Base-by-base conservation (phyloP, 495 filamentous ascomycete species). In the Neurospora sp. region DNA sequence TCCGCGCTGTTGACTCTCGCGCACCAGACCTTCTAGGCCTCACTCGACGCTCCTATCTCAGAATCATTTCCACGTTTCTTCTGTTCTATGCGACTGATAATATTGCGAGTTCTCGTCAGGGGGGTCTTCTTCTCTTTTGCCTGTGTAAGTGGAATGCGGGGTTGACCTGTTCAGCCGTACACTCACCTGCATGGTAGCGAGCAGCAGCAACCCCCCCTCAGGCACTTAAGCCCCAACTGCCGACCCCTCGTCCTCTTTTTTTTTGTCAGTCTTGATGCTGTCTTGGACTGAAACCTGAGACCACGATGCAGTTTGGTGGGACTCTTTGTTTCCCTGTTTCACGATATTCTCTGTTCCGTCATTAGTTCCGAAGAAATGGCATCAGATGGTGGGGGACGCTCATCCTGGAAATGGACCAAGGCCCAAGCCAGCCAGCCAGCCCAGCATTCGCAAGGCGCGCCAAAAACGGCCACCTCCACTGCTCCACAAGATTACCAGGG, bases 401-500 rank as follows among this genome's bases (percentile, higher is more conserved):
- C 53, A 65, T 35, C 53, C 35, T 35, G 22, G 14, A 37, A 35
- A 65, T 31, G 27, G 27, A 16, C 14, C 53, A 61, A 61, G 27
- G 47, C 47, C 47, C 22, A 59, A 53, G 45, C 45, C 45, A 53
- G 45, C 42, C 41, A 42, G 41, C 20, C n/a, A 53, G 20, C 20
- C 47, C 47, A 59, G 47, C 20, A 35, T 65, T 65, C 53, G 53
- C 5, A 65, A 65, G 53, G 27, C 53, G 22, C 27, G 27, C 53
- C 53, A 65, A 8, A 65, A 65, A 35, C 37, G 59, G 12, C 37
- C 47, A 22, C 40, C 41, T 44, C 70, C 73, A 74, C 47, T 40
- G 45, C 41, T 44, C 70, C 73, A 74, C 47, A 47, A 68, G 71
- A 74, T 70, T 72, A 71, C 69, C 75, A 74, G 61, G 76, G 73